A percentile compares a stretch with the other conserved stretches of the same genome.
Conservation (phyloP, 805 yeast genomes). For the Saccharomyces kudriavzevii region DNA sequence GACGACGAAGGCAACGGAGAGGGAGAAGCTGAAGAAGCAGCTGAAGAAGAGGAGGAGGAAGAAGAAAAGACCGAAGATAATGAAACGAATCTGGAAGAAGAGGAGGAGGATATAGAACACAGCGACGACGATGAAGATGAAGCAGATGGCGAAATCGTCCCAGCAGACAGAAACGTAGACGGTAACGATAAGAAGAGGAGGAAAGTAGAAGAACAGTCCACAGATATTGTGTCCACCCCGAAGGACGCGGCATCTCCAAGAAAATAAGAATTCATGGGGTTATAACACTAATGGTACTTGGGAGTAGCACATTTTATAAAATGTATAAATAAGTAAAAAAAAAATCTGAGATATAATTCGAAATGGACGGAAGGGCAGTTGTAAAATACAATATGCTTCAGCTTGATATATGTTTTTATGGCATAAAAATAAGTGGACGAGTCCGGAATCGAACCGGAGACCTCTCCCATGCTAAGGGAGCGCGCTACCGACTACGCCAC, state of each 20-base stretch:
- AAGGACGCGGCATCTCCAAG: constrained; percentile 18
- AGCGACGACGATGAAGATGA: constrained; percentile 26
- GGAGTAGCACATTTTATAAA: background rate
- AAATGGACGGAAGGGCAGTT: too few species aligned
- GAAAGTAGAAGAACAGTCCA: constrained; percentile 10
- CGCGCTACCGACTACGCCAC: background rate
- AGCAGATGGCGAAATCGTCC: constrained; percentile 24
- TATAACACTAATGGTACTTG: background rate
- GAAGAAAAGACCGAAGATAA: constrained; percentile 35
- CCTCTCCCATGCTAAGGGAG: background rate
- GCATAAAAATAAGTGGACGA: background rate
- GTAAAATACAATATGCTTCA: background rate
- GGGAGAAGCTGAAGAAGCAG: constrained; percentile 37
- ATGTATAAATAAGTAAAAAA: background rate
- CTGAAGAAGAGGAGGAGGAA: constrained; percentile 34
- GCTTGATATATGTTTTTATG: background rate
- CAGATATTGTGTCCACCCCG: constrained; percentile 21
- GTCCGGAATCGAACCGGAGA: background rate
- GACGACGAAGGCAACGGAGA: constrained; percentile 39
- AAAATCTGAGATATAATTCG: background rate
- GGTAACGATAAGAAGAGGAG: constrained; percentile 14
- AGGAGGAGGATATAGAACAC: constrained; percentile 26
- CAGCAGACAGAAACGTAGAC: constrained; percentile 11
- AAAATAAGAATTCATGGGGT: constrained; percentile 2
- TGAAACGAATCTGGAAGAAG: constrained; percentile 29